Evolutionary conservation across 495 filamentous ascomycete species (phyloP).

Genomic region (Platismatia glauca): DNA sequence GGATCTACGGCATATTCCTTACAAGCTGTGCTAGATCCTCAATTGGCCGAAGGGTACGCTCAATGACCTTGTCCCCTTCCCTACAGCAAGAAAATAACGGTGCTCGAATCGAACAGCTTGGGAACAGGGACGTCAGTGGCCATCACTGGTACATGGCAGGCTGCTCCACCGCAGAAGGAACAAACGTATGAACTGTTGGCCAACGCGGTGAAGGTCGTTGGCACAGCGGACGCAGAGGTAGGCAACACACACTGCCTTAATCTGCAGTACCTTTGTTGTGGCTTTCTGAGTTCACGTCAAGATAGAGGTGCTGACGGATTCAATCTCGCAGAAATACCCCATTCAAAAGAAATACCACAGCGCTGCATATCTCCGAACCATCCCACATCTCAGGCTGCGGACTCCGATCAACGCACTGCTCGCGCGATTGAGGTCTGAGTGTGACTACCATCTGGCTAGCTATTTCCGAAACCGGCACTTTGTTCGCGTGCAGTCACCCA

Average conservation of each 20-base stretch:
- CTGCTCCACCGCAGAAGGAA: slow-evolving; percentile 55
- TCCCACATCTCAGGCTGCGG: slow-evolving; percentile 83
- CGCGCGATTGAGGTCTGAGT: slow-evolving; percentile 79
- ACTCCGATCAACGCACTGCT: slow-evolving; percentile 72
- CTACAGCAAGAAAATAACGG: slow-evolving; percentile 4
- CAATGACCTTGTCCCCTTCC: slow-evolving; percentile 18
- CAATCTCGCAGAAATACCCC: slow-evolving; percentile 60
- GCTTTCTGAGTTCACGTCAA: neutral
- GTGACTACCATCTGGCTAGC: slow-evolving; percentile 55
- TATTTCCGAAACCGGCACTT: slow-evolving; percentile 64
- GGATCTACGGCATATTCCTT: slow-evolving; percentile 71
- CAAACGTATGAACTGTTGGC: slow-evolving; percentile 78
- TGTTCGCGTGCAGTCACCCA: slow-evolving; percentile 81
- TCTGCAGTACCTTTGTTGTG: slow-evolving; percentile 4
- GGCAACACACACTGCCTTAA: slow-evolving; percentile 23
- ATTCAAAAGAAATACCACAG: slow-evolving; percentile 93
- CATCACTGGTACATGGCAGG: slow-evolving; percentile 69
- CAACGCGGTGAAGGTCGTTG: slow-evolving; percentile 57
- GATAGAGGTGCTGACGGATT: slow-evolving; percentile 8
- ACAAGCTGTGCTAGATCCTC: slow-evolving; percentile 71
- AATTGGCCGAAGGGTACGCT: slow-evolving; percentile 69
- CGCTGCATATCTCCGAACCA: slow-evolving; percentile 74
- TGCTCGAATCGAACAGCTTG: slow-evolving; percentile 44
- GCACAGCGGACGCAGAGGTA: slow-evolving; percentile 70
- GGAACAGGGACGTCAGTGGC: slow-evolving; percentile 71